These are phyloP conservation scores for Trichoderma sp. DNA, from an alignment of 2,329 filamentous ascomycete species.

Conservation along the genomic window DNA sequence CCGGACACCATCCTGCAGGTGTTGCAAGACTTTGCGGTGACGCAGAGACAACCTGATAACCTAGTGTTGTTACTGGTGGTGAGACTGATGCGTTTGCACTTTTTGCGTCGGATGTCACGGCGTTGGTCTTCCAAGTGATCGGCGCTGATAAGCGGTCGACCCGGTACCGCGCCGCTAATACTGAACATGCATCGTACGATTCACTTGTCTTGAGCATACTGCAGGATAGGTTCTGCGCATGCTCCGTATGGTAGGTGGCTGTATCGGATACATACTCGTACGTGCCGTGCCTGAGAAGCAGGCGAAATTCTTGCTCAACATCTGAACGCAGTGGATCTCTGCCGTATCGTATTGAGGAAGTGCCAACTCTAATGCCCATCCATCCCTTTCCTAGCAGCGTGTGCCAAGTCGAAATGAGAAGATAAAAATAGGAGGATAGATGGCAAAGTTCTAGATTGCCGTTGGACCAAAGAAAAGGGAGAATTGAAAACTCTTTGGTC, in stretches of 20 bases:
- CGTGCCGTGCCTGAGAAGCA: not conserved
- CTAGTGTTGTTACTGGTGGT: not conserved
- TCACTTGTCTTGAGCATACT: not conserved
- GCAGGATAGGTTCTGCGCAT: slow-evolving; percentile 1
- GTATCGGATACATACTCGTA: not conserved
- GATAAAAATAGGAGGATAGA: not conserved
- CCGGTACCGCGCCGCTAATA: not conserved
- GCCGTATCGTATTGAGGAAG: not conserved
- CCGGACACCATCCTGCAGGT: not conserved
- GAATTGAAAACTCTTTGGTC: not conserved
- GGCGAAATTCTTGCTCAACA: not conserved
- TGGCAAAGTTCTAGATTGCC: not conserved
- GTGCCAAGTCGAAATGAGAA: not conserved
- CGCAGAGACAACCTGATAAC: not conserved
- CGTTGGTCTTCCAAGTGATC: slow-evolving; percentile 1
- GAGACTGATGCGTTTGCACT: not conserved
- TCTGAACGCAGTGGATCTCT: not conserved
- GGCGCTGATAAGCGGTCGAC: slow-evolving; percentile 11
- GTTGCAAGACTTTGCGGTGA: not conserved
- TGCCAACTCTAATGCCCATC: not conserved
- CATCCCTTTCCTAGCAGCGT: not conserved
- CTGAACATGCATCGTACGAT: slow-evolving; percentile 5
- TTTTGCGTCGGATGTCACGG: slow-evolving; percentile 9
- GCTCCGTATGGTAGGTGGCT: not conserved
- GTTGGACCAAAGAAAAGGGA: not conserved